Percentiles rank a stretch among this genome's conserved stretches.
Evolutionary conservation across 768 basidiomycete genomes (phyloP).

Genomic region (Rhodosporidiobolus sp.): DNA sequence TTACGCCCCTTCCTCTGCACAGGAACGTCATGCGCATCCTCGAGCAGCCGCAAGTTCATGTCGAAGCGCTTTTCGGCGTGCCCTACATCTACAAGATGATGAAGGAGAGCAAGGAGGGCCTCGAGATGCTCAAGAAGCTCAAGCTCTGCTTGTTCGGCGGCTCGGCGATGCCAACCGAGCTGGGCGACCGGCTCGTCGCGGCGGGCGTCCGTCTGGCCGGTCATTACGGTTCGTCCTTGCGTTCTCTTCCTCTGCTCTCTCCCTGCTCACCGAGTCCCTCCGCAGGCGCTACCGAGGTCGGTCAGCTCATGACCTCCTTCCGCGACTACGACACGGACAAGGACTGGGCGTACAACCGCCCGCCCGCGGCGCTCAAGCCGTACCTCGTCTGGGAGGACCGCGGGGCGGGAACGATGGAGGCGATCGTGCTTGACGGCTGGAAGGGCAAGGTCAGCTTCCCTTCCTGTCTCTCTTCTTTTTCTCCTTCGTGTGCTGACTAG

Average conservation of each 20-base stretch:
- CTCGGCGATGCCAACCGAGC: constrained; percentile 57
- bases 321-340: constrained; percentile 57
- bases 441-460: constrained; percentile 55
- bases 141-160: constrained; percentile 59
- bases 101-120: constrained; percentile 55
- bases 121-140: constrained; percentile 52
- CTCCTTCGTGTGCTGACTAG: not conserved
- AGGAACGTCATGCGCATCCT: constrained; percentile 44
- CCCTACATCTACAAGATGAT: constrained; percentile 55
- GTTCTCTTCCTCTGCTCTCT: not conserved
- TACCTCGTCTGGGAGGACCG: constrained; percentile 55
- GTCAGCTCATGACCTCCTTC: constrained; percentile 54
- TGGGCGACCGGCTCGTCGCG: constrained; percentile 56
- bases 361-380: constrained; percentile 42
- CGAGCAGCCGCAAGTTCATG: not conserved
- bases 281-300: constrained; percentile 22
- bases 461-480: constrained; percentile 6
- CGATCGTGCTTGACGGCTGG: constrained; percentile 58
- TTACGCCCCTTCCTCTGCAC: constrained; percentile 44
- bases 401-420: constrained; percentile 54
- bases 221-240: constrained; percentile 51
- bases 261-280: too few species aligned
- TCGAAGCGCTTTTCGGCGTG: constrained; percentile 45
- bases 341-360: constrained; percentile 59
- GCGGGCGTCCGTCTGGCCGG: constrained; percentile 57